Evolutionary conservation across 371 early-diverging fungal genomes (phyloP), one percentile per base, ranked within the genome.

Genomic region (Lichtheimia hyalospora): DNA sequence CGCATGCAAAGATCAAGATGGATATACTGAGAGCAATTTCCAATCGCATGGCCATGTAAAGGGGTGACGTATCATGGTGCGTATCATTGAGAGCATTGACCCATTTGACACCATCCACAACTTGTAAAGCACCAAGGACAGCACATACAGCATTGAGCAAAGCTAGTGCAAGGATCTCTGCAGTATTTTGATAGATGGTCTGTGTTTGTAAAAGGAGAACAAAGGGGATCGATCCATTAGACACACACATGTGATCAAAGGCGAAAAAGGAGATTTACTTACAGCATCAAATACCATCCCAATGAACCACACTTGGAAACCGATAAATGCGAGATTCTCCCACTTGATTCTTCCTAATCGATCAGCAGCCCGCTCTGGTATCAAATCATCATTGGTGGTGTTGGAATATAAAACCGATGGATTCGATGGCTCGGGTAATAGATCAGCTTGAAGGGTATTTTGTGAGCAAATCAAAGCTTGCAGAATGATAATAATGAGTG

Each of bases 201-300:
- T 40, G 28, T 23, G 16, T 49, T 40, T 18, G 51, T 6, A 56
- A 21, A 57, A 40, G 49, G 16, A 12, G n/a, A 18, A 21, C 18
- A 8, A 46, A 24, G 28, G 6, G 23, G n/a, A n/a, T n/a, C n/a
- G n/a, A n/a, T n/a, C n/a, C n/a, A 60, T 46, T 8, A 34, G 34
- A 34, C 10, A 10, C 34, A 34, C 34, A 34, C n/a, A n/a, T n/a
- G n/a, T 34, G 34, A 34, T 8, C 34, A 34, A 34, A 10, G 34
- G 34, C 5, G 27, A 58, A 34, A 46, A 44, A 28, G 39, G 48
- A 51, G 46, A 39, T 34, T 7, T 15, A 73, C 70, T 64, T 77
- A 75, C 81, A 27, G 81, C 81, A 62, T 81, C 81, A 40, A 81
- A 61, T 3, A 62, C 71, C 75, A 74, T 74, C 53, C 64, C 71